phyloP scores from a whole-genome alignment of 2,329 filamentous ascomycete genomes.

The Verticillium zaregamsianum region DNA sequence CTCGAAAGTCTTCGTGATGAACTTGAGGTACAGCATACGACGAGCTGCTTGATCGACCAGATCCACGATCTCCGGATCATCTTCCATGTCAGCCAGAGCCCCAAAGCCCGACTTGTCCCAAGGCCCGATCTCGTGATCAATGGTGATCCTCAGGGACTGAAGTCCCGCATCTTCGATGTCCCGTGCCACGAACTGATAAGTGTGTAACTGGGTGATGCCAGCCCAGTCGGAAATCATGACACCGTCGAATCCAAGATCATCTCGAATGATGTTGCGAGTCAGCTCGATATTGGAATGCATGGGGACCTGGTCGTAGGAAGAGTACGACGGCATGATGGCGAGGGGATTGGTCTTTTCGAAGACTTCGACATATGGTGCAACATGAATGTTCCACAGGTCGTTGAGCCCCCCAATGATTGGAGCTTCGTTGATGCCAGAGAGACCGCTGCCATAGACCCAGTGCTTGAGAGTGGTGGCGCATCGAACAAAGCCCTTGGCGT shows the following conservation, averaged over 20 bases:
- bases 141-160: constrained; percentile 19
- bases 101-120: constrained; percentile 15
- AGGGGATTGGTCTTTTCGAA: constrained; percentile 19
- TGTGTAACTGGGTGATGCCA: constrained; percentile 21
- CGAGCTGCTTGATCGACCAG: constrained; percentile 19
- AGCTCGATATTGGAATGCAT: constrained; percentile 26
- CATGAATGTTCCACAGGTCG: constrained; percentile 26
- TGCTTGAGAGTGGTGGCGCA: constrained; percentile 31
- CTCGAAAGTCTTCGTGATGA: constrained; percentile 20
- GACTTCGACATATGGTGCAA: constrained; percentile 22
- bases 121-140: constrained; percentile 23
- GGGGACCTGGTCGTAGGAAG: constrained; percentile 23
- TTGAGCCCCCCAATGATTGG: constrained; percentile 26
- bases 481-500: constrained; percentile 24
- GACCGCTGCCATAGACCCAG: constrained; percentile 25
- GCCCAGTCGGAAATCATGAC: constrained; percentile 28
- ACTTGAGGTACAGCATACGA: constrained; percentile 23
- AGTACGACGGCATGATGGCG: constrained; percentile 26
- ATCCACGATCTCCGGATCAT: constrained; percentile 15
- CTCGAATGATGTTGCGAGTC: constrained; percentile 18
- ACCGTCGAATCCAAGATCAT: constrained; percentile 24
- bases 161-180: constrained; percentile 20
- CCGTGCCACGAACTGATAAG: constrained; percentile 19
- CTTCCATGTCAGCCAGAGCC: constrained; percentile 14
- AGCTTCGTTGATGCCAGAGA: constrained; percentile 27